Conservation (phyloP, 1,284 basidiomycete genomes). For the Cutaneotrichosporon cavernicola region DNA sequence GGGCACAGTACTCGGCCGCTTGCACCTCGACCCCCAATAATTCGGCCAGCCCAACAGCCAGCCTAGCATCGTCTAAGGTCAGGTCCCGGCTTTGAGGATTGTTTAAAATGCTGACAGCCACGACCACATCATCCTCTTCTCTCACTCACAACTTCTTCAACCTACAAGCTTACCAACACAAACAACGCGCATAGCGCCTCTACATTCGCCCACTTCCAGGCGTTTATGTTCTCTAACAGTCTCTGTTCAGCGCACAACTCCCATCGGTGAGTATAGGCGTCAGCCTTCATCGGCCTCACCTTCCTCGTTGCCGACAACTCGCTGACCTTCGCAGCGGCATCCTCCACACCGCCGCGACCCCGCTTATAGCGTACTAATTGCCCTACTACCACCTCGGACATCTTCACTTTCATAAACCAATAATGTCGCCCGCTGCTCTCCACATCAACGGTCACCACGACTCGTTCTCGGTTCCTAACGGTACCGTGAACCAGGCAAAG, state of each 20-base stretch:
- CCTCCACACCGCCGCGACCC: conserved; percentile 53
- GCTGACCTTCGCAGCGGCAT: conserved; percentile 45
- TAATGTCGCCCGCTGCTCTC: conserved; percentile 53
- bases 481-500: conserved; percentile 61
- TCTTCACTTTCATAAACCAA: conserved; percentile 20
- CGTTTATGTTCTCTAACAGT: conserved; percentile 50
- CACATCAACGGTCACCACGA: conserved; percentile 42
- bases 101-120: not conserved
- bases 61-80: not conserved
- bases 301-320: conserved; percentile 44
- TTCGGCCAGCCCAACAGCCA: not conserved
- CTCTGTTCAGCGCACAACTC: conserved; percentile 51
- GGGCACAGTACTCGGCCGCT: too few relatives aligned
- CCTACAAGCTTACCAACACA: conserved; percentile 4
- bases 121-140: conserved; percentile 1
- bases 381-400: conserved; percentile 16
- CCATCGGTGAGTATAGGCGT: conserved; percentile 38
- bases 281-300: conserved; percentile 1
- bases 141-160: not conserved
- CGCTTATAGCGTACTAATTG: conserved; percentile 44
- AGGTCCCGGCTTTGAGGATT: not conserved
- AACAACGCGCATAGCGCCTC: conserved; percentile 12
- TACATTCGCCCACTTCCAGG: conserved; percentile 12
- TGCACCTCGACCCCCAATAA: not conserved
- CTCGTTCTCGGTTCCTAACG: conserved; percentile 60